phyloP scores from a whole-genome alignment of 164 flowering plant species.

The Chimonanthus praecox region DNA sequence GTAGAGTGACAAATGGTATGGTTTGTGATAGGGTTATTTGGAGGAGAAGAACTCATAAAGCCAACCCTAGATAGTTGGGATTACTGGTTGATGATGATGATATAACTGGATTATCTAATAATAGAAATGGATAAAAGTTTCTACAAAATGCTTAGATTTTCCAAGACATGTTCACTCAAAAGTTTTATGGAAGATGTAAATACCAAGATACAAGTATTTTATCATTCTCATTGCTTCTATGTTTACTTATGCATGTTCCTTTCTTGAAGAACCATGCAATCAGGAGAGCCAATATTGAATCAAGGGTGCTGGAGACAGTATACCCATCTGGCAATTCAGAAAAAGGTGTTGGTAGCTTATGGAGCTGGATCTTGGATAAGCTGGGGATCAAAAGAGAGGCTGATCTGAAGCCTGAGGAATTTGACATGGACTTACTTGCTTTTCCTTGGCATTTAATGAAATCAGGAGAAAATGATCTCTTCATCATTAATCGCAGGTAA shows the following conservation, averaged over 20 bases:
- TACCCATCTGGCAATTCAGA: slow-evolving; percentile 34
- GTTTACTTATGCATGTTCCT: slow-evolving; percentile 3
- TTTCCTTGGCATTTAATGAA: slow-evolving; percentile 88
- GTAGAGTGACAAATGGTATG: too few relatives aligned
- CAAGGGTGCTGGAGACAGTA: slow-evolving; percentile 66
- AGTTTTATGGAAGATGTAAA: neutral
- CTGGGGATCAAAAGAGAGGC: slow-evolving; percentile 40
- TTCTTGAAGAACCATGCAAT: slow-evolving; percentile 79
- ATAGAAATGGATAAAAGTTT: too few relatives aligned
- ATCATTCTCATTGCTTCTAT: neutral
- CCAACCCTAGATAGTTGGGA: too few relatives aligned
- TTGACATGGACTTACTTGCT: slow-evolving; percentile 33
- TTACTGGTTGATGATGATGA: too few relatives aligned
- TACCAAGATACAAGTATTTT: neutral
- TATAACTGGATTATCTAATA: too few relatives aligned
- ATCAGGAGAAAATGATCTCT: slow-evolving; percentile 32
- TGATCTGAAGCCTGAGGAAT: slow-evolving; percentile 29
- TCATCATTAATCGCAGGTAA: slow-evolving; percentile 66
- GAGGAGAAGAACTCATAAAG: too few relatives aligned
- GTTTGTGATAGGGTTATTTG: too few relatives aligned
- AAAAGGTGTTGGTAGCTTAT: slow-evolving; percentile 37
- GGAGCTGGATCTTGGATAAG: slow-evolving; percentile 67
- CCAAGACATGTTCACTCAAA: too few relatives aligned
- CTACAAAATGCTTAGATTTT: too few relatives aligned
- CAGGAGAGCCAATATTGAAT: slow-evolving; percentile 77